Evolutionary conservation across 768 basidiomycete genomes (phyloP).

Genomic region (Agaricus blazei): DNA sequence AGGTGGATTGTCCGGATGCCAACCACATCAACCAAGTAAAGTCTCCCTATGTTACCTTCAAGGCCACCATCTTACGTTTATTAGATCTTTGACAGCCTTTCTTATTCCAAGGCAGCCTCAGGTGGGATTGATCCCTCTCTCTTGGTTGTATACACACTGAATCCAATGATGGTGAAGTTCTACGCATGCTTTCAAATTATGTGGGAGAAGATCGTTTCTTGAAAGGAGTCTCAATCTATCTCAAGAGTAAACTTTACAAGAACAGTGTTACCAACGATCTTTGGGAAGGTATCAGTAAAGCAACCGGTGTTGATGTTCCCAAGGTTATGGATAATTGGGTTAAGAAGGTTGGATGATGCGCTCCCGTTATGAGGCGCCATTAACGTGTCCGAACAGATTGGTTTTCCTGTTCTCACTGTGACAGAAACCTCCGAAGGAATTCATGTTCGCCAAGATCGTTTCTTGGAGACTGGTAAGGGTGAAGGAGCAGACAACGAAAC

Average conservation of each 20-base stretch:
- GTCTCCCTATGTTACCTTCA: neutral
- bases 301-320: conserved; percentile 70
- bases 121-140: conserved; percentile 31
- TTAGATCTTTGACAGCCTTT: conserved; percentile 88
- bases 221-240: conserved; percentile 84
- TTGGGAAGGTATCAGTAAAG: conserved; percentile 78
- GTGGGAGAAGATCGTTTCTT: conserved; percentile 89
- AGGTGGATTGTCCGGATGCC: conserved; percentile 85
- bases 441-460: conserved; percentile 83
- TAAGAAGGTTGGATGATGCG: conserved; percentile 48
- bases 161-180: conserved; percentile 38
- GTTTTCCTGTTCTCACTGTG: conserved; percentile 88
- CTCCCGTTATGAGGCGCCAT: neutral
- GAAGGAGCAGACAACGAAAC: conserved; percentile 83
- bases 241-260: conserved; percentile 81
- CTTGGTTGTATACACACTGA: neutral
- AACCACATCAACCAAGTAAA: conserved; percentile 74
- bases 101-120: conserved; percentile 81
- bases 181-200: conserved; percentile 87
- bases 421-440: conserved; percentile 71
- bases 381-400: conserved; percentile 31
- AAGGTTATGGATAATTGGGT: conserved; percentile 92
- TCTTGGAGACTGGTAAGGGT: conserved; percentile 79
- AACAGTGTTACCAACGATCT: conserved; percentile 85
- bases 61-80: too few relatives aligned